A percentile compares a stretch with the other conserved stretches of the same genome.
These are phyloP conservation scores for Candida golubevii DNA, from an alignment of 805 yeast species.

Conservation along the genomic window DNA sequence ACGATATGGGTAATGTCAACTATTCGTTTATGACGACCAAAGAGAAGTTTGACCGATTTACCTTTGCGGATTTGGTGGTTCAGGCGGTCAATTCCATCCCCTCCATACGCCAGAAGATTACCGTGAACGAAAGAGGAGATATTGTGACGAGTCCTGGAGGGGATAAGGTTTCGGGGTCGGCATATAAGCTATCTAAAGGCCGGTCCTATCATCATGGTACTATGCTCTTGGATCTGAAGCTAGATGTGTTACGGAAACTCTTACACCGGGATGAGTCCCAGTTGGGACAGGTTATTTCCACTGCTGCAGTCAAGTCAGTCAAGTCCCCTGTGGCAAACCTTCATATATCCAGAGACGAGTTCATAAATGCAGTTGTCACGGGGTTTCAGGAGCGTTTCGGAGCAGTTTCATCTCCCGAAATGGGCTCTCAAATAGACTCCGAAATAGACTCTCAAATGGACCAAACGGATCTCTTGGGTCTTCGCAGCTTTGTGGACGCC, in stretches of 20 bases:
- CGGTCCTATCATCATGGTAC: slow-evolving; percentile 95
- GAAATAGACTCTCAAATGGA: slow-evolving; percentile 12
- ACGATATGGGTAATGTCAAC: slow-evolving; percentile 84
- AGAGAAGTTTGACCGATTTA: slow-evolving; percentile 55
- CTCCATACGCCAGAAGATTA: slow-evolving; percentile 24
- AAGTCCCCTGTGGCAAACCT: slow-evolving; percentile 75
- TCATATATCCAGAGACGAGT: slow-evolving; percentile 39
- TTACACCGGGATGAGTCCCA: slow-evolving; percentile 45
- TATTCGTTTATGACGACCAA: slow-evolving; percentile 75
- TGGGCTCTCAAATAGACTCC: background rate
- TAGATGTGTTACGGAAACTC: slow-evolving; percentile 56
- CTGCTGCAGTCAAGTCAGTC: slow-evolving; percentile 67
- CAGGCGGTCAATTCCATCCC: slow-evolving; percentile 24
- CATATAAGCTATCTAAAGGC: slow-evolving; percentile 79
- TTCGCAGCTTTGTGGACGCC: slow-evolving; percentile 27
- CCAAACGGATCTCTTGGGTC: slow-evolving; percentile 32
- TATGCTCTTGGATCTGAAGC: slow-evolving; percentile 69
- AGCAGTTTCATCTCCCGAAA: background rate
- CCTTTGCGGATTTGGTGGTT: slow-evolving; percentile 46
- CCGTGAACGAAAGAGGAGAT: slow-evolving; percentile 76
- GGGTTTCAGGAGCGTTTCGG: slow-evolving; percentile 39
- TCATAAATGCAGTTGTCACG: slow-evolving; percentile 40
- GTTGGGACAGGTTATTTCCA: slow-evolving; percentile 40
- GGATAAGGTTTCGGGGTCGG: slow-evolving; percentile 85
- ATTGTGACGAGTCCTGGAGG: slow-evolving; percentile 45